phyloP scores from a whole-genome alignment of 106 monocot species.

The Ottelia alismoides region DNA sequence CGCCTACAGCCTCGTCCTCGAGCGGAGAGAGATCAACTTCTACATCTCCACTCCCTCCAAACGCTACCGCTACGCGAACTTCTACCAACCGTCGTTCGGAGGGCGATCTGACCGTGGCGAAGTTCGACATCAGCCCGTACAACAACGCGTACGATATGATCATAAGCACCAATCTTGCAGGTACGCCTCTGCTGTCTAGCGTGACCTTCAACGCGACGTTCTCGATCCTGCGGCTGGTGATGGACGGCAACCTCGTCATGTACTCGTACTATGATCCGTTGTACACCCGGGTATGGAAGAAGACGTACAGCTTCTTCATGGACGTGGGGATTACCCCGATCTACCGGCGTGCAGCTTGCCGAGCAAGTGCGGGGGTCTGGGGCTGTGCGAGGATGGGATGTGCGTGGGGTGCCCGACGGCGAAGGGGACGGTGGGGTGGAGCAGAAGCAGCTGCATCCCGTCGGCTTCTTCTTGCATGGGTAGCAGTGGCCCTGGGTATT shows the following conservation, averaged over 20 bases:
- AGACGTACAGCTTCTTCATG: slow-evolving; percentile 28
- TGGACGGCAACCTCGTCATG: slow-evolving; percentile 16
- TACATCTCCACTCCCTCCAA: neutral
- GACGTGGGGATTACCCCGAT: slow-evolving; percentile 15
- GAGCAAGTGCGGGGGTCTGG: too few relatives aligned
- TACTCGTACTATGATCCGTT: slow-evolving; percentile 25
- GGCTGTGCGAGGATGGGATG: too few relatives aligned
- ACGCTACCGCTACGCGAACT: slow-evolving; percentile 1
- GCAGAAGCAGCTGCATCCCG: neutral
- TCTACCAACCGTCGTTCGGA: neutral
- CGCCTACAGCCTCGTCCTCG: slow-evolving; percentile 16
- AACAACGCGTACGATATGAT: slow-evolving; percentile 5
- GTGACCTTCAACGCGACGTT: neutral
- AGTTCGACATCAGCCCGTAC: slow-evolving; percentile 9
- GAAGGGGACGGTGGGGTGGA: slow-evolving; percentile 3
- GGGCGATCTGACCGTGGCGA: too few relatives aligned
- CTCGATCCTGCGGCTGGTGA: neutral
- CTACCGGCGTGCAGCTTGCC: too few relatives aligned
- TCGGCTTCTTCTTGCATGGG: neutral
- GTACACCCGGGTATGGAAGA: slow-evolving; percentile 33
- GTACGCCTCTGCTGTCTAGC: neutral
- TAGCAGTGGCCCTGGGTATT: neutral
- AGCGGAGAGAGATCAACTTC: neutral
- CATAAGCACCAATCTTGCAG: too few relatives aligned
- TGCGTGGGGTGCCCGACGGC: slow-evolving; percentile 10